Conservation (phyloP, 768 basidiomycete species). For the Tylopilus sp. region DNA sequence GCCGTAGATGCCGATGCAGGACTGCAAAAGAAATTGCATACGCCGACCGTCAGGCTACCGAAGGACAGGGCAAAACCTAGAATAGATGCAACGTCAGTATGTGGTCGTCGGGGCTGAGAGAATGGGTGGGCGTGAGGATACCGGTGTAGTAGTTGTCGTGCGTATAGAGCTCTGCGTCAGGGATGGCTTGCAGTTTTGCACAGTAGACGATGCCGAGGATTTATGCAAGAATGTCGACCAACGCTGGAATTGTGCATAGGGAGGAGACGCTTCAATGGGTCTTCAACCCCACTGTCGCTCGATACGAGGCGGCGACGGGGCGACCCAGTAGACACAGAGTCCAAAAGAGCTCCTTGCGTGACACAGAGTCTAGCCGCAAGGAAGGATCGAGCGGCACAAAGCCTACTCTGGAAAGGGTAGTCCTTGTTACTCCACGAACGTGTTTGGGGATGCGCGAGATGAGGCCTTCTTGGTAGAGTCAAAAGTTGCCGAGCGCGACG, state of each 20-base stretch:
- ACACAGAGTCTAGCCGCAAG: no score
- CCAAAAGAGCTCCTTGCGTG: no score
- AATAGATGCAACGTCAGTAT: not conserved
- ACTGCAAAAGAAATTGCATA: conserved; percentile 94
- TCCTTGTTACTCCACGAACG: conserved; percentile 66
- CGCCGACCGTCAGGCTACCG: conserved; percentile 92
- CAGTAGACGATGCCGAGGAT: conserved; percentile 98
- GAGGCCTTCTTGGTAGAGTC: conserved; percentile 69
- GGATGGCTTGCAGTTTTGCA: conserved; percentile 62
- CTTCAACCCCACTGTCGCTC: no score
- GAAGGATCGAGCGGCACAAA: no score
- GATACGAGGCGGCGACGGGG: no score
- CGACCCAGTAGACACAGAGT: no score
- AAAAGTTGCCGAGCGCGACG: conserved; percentile 71
- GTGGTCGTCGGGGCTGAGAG: no score
- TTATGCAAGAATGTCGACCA: no score
- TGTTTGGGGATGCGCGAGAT: conserved; percentile 73
- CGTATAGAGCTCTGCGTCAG: conserved; percentile 73
- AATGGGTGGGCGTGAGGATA: conserved; percentile 23
- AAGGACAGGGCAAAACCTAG: conserved; percentile 92
- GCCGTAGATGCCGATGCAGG: conserved; percentile 94
- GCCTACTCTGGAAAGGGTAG: no score
- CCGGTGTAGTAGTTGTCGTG: conserved; percentile 91
- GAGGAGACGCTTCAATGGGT: no score
- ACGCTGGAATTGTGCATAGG: no score